Base-by-base conservation (phyloP, 1,284 basidiomycete species). In the Apiotrichum sp. region DNA sequence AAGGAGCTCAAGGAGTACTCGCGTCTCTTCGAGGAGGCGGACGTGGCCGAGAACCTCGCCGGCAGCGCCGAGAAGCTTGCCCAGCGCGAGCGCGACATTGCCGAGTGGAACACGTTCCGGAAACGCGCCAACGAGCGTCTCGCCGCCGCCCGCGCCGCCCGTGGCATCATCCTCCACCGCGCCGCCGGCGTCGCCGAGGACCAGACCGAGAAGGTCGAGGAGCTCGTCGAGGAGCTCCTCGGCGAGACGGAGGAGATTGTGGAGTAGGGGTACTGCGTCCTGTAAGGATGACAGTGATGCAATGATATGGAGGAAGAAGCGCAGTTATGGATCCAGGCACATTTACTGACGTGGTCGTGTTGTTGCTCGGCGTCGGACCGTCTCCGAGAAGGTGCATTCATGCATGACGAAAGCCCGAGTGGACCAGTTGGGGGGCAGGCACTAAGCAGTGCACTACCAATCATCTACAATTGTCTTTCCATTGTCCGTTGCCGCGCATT, bases 41-140 rank as follows among this genome's bases (percentile, higher is more conserved):
- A 99, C 73, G 89, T 91, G 45, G 86, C 89, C 36, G 93, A 97
- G 76, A 92, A 95, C 78, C 91, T 86, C 78, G 90, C 88, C 69
- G 88, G 95, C 65, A 92, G 88, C 62, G 90, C 93, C 6, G 95
- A 98, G 78, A 83, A 97, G 56, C 84, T 95, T 65, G 92, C 93
- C 39, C 85, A 87, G 62, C 85, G 96, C 68, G 88, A 90, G 77
- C 84, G 95, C 58, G 83, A 96, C 56, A 86, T 98, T 64, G 89
- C 96, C 68, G 95, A 99, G 78, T 99, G 96, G 96, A 95, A 98
- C 78, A 89, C 93, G 38, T 98, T 96, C 96, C 71, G 82, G 52
- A 53, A 65, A 39, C 66, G 71, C 58, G 73, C 72, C 56, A 65
- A 68, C 58, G 65, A 66, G 42, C 61, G 66, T 33, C 53, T 74